These are phyloP conservation scores for Epichloe scottii DNA, from an alignment of 2,329 filamentous ascomycete genomes.

Conservation along the genomic window DNA sequence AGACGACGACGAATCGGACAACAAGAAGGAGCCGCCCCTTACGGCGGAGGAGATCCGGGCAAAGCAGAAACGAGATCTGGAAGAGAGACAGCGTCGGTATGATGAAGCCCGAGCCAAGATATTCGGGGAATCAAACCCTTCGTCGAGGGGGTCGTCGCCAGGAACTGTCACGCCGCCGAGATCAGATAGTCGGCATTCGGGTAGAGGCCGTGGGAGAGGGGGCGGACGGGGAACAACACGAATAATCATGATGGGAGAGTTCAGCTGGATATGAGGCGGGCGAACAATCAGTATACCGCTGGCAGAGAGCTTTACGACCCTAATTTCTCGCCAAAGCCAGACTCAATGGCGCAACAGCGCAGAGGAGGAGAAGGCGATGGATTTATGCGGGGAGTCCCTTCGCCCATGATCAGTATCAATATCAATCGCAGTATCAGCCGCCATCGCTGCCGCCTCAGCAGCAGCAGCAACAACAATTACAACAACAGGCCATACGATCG, in stretches of 20 bases:
- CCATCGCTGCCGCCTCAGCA: not conserved
- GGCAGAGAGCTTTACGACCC: constrained; percentile 67
- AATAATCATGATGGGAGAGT: constrained; percentile 8
- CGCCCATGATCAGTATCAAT: constrained; percentile 30
- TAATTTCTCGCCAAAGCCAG: constrained; percentile 53
- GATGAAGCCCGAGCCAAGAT: constrained; percentile 80
- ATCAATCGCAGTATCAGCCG: not conserved
- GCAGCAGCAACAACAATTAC: constrained; percentile 21
- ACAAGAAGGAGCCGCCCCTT: constrained; percentile 48
- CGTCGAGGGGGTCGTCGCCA: constrained; percentile 48
- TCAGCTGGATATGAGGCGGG: constrained; percentile 6
- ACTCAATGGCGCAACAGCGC: constrained; percentile 32
- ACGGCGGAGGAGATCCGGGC: constrained; percentile 66
- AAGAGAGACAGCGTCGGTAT: constrained; percentile 84
- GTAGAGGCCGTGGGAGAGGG: constrained; percentile 34
- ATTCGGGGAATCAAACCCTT: constrained; percentile 52
- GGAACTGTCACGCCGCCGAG: constrained; percentile 47
- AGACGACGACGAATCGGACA: constrained; percentile 50
- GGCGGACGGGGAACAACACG: constrained; percentile 14
- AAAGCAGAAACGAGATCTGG: constrained; percentile 65
- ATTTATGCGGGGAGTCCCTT: constrained; percentile 20
- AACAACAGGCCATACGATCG: constrained; percentile 57
- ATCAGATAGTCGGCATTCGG: constrained; percentile 19
- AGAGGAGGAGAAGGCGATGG: constrained; percentile 27
- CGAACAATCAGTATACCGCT: constrained; percentile 15